Conservation (phyloP, 139 green algal species). For the Dunaliella primolecta region DNA sequence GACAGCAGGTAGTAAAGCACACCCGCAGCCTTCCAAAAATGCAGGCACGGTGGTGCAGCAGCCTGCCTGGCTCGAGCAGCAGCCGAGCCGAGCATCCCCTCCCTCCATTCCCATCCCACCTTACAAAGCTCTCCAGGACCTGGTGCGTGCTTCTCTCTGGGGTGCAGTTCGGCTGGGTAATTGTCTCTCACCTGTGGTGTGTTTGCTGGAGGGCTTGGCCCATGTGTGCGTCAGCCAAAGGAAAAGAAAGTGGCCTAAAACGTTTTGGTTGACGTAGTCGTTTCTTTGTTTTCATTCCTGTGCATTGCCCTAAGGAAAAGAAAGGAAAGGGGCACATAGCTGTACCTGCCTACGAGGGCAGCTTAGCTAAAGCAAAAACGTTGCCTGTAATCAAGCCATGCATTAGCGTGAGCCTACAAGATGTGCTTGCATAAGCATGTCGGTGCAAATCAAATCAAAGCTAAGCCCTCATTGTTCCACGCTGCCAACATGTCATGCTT, state of each 20-base stretch:
- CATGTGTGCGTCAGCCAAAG: neutral
- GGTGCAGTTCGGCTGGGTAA: neutral
- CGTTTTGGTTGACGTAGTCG: neutral
- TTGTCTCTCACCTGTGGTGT: neutral
- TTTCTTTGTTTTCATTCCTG: neutral
- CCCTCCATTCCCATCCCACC: neutral
- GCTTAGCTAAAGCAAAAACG: too few species aligned
- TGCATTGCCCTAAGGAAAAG: neutral
- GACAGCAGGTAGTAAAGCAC: too few species aligned
- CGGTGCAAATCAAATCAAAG: too few species aligned
- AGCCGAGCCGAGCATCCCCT: neutral
- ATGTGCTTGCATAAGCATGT: too few species aligned
- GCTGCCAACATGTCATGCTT: too few species aligned
- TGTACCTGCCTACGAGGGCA: too few species aligned
- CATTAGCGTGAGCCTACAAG: too few species aligned
- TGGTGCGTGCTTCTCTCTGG: neutral
- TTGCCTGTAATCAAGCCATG: too few species aligned
- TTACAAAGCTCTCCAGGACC: neutral
- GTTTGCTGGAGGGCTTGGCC: neutral
- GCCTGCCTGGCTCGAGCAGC: neutral
- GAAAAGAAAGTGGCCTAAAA: neutral
- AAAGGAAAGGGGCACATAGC: neutral
- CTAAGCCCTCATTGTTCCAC: too few species aligned
- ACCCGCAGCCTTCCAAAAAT: neutral
- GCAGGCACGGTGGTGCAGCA: neutral